A percentile compares a stretch with the other conserved stretches of the same genome.
Conservation (phyloP, 352 stramenopile species). For the Globisporangium splendens region DNA sequence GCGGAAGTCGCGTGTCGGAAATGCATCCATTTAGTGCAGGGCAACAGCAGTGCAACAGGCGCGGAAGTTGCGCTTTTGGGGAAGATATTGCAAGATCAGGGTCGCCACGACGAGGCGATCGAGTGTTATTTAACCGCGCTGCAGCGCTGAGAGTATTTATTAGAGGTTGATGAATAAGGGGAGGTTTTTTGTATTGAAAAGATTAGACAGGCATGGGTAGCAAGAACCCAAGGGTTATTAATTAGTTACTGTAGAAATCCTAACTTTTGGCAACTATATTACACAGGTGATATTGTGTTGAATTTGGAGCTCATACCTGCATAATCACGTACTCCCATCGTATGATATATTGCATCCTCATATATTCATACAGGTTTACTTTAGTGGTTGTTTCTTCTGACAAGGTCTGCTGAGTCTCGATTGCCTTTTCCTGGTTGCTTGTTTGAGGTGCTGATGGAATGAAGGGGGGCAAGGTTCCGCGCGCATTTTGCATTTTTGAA, state of each 20-base stretch:
- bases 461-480: neutral
- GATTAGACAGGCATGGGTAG: neutral
- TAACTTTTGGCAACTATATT: no score
- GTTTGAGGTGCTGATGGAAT: neutral
- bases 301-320: no score
- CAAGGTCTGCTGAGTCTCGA: no score
- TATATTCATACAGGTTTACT: no score
- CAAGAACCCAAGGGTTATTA: no score
- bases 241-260: no score
- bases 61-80: conserved; percentile 45
- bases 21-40: conserved; percentile 36
- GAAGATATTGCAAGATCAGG: conserved; percentile 47
- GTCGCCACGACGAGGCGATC: conserved; percentile 47
- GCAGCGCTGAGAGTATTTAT: conserved; percentile 30
- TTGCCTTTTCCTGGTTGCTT: neutral
- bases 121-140: conserved; percentile 64
- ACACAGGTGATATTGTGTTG: no score
- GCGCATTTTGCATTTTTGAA: conserved; percentile 13
- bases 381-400: no score
- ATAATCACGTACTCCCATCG: no score
- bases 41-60: conserved; percentile 8
- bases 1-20: conserved; percentile 55
- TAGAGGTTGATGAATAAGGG: neutral
- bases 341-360: no score
- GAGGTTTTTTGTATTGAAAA: neutral